A percentile compares a stretch with the other conserved stretches of the same genome.
Conservation (phyloP, 2,329 filamentous ascomycete genomes). For the Exophiala oligosperma region DNA sequence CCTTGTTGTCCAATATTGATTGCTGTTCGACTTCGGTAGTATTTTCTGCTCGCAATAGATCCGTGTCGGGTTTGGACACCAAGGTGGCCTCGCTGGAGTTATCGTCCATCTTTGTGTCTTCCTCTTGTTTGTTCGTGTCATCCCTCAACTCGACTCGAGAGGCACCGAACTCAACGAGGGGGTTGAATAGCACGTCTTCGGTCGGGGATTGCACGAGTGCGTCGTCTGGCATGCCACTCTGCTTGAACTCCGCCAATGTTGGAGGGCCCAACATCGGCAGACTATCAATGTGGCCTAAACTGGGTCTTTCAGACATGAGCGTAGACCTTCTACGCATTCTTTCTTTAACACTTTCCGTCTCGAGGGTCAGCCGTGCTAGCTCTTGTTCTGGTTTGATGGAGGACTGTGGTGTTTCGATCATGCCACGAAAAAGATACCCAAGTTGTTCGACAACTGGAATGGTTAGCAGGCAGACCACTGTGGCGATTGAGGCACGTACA, state of each 20-base stretch:
- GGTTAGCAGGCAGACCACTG: slow-evolving; percentile 24
- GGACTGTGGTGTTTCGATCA: slow-evolving; percentile 63
- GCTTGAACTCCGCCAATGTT: slow-evolving; percentile 14
- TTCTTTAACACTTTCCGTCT: slow-evolving; percentile 58
- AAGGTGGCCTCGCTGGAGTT: slow-evolving; percentile 41
- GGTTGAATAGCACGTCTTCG: not conserved
- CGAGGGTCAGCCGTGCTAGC: slow-evolving; percentile 76
- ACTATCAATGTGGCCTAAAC: slow-evolving; percentile 24
- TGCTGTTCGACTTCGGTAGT: slow-evolving; percentile 30
- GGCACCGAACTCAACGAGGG: slow-evolving; percentile 1
- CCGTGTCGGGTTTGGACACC: slow-evolving; percentile 35
- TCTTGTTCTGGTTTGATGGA: slow-evolving; percentile 72
- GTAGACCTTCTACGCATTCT: slow-evolving; percentile 51
- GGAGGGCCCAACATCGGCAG: slow-evolving; percentile 20
- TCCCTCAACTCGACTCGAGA: slow-evolving; percentile 2
- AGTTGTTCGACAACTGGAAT: slow-evolving; percentile 71
- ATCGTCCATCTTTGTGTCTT: slow-evolving; percentile 19
- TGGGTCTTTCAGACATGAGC: slow-evolving; percentile 28
- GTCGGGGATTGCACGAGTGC: slow-evolving; percentile 15
- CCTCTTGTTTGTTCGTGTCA: not conserved
- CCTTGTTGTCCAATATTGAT: slow-evolving; percentile 37
- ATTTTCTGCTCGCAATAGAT: slow-evolving; percentile 40
- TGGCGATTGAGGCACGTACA: slow-evolving; percentile 58
- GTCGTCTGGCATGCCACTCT: slow-evolving; percentile 4
- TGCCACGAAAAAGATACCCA: slow-evolving; percentile 65